phyloP scores from a whole-genome alignment of 768 basidiomycete genomes.

The Auricularia heimuer region DNA sequence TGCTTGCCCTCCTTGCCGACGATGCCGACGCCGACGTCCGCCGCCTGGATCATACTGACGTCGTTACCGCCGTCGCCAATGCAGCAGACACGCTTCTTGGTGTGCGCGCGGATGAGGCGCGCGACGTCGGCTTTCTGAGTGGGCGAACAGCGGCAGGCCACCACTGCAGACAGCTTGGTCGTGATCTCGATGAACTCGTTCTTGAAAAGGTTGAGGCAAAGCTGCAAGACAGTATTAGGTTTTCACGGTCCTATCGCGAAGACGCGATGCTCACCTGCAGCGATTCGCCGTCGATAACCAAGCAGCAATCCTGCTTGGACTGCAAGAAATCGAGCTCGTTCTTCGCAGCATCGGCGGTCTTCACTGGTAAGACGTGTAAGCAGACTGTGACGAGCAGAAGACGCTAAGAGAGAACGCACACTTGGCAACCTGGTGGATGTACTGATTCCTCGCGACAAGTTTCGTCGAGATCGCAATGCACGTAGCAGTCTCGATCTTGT shows the following conservation, averaged over 20 bases:
- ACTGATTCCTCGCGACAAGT: constrained; percentile 89
- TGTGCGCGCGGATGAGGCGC: constrained; percentile 78
- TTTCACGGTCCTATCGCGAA: background rate
- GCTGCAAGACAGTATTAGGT: constrained; percentile 32
- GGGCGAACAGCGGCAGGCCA: constrained; percentile 95
- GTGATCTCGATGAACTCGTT: constrained; percentile 94
- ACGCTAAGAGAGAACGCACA: constrained; percentile 36
- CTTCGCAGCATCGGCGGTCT: constrained; percentile 70
- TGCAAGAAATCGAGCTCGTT: constrained; percentile 89
- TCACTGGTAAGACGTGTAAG: constrained; percentile 43
- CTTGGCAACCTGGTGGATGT: constrained; percentile 94
- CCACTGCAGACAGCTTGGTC: constrained; percentile 91
- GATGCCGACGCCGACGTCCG: constrained; percentile 95
- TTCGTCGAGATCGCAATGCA: constrained; percentile 98
- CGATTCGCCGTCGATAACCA: constrained; percentile 97
- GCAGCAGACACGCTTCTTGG: constrained; percentile 94
- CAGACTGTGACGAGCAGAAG: constrained; percentile 1
- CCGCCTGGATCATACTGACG: constrained; percentile 99
- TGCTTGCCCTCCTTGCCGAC: constrained; percentile 99
- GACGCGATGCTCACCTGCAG: constrained; percentile 52
- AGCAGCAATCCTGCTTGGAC: constrained; percentile 91
- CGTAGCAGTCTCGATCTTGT: constrained; percentile 97
- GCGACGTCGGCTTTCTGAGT: constrained; percentile 99
- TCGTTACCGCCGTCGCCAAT: constrained; percentile 99
- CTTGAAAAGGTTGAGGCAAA: constrained; percentile 83